These are phyloP conservation scores for Penicillium occitanis DNA, from an alignment of 2,329 filamentous ascomycete genomes.

Conservation along the genomic window DNA sequence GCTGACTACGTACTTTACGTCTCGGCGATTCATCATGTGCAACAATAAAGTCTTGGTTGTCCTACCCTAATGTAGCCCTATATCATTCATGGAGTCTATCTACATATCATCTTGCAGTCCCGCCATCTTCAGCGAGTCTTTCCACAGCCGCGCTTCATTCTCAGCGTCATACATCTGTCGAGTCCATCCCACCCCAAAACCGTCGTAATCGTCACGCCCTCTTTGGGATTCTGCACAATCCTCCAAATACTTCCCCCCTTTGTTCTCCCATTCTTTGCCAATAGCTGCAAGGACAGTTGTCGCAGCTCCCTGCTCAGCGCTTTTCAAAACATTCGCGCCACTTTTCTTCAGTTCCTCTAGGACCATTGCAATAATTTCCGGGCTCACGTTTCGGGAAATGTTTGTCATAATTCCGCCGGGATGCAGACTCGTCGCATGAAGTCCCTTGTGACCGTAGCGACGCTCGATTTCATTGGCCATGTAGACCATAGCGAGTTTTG, in stretches of 20 bases:
- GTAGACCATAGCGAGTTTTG: slow-evolving; percentile 54
- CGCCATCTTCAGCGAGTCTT: slow-evolving; percentile 29
- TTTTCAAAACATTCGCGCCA: slow-evolving; percentile 28
- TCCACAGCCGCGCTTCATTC: slow-evolving; percentile 35
- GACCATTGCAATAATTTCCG: slow-evolving; percentile 1
- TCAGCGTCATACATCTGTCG: slow-evolving; percentile 27
- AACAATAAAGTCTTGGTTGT: neutral
- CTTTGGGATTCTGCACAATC: slow-evolving; percentile 22
- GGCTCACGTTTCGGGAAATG: slow-evolving; percentile 9
- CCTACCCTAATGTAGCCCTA: neutral
- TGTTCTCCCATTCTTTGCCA: slow-evolving; percentile 30
- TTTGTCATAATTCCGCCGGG: slow-evolving; percentile 30
- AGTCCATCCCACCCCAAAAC: slow-evolving; percentile 13
- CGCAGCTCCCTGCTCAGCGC: slow-evolving; percentile 37
- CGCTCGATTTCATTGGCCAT: slow-evolving; percentile 53
- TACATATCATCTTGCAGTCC: neutral
- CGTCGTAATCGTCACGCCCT: slow-evolving; percentile 8
- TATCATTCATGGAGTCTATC: neutral
- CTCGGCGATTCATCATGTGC: neutral
- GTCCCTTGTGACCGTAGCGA: slow-evolving; percentile 43
- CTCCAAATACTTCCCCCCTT: slow-evolving; percentile 35
- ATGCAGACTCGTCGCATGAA: slow-evolving; percentile 48
- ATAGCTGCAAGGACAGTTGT: slow-evolving; percentile 38
- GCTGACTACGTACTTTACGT: neutral
- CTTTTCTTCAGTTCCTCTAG: neutral